phyloP scores from a whole-genome alignment of 352 stramenopile genomes.

The Thalassiosira delicatula region DNA sequence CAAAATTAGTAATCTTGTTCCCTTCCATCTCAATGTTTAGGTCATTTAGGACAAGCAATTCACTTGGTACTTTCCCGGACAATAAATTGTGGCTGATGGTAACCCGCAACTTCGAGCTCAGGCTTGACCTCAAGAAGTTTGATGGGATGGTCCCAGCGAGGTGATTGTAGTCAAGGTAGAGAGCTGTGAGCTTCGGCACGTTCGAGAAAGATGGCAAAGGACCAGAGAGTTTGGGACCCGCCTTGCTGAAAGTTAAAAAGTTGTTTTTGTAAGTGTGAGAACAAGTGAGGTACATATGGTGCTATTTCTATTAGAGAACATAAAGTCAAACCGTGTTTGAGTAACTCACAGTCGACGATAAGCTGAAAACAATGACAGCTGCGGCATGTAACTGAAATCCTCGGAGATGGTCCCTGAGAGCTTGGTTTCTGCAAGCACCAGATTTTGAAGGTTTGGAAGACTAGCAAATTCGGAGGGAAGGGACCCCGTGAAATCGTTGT shows the following conservation, averaged over 20 bases:
- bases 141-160: slow-evolving; percentile 61
- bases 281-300: not conserved
- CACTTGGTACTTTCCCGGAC: slow-evolving; percentile 54
- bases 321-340: not conserved
- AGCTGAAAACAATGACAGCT: slow-evolving; percentile 62
- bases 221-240: slow-evolving; percentile 64
- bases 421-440: slow-evolving; percentile 73
- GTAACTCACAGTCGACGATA: slow-evolving; percentile 38
- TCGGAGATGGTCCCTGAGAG: slow-evolving; percentile 60
- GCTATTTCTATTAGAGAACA: not conserved
- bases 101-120: slow-evolving; percentile 58
- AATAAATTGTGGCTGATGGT: slow-evolving; percentile 68
- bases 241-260: too few species aligned
- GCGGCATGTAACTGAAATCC: slow-evolving; percentile 61
- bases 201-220: slow-evolving; percentile 70
- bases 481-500: slow-evolving; percentile 70
- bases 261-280: slow-evolving; percentile 54
- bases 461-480: slow-evolving; percentile 66
- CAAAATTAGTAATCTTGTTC: slow-evolving; percentile 61
- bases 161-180: slow-evolving; percentile 75
- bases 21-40: slow-evolving; percentile 73
- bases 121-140: slow-evolving; percentile 64
- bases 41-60: slow-evolving; percentile 50
- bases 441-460: slow-evolving; percentile 67
- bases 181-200: slow-evolving; percentile 60